Base-by-base conservation (phyloP, 257 asterid species). In the Jasminum sambac region DNA sequence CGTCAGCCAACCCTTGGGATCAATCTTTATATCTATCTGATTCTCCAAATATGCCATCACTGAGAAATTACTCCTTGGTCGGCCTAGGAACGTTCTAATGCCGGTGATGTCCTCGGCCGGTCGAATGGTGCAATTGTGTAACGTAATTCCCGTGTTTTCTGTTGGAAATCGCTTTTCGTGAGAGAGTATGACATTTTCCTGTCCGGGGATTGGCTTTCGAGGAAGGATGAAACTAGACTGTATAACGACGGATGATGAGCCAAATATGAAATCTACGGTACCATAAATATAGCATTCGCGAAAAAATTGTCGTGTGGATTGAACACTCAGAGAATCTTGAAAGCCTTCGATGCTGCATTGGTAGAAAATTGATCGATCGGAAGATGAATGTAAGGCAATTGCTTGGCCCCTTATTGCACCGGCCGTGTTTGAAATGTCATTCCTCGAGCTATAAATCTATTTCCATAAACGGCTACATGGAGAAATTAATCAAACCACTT, bases 181-280 rank as follows among this genome's bases (percentile, higher is more conserved):
- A 4, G 85, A 83, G 3, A 85, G 70, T 21, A 83, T 68, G 17
- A 67, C 68, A 46, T 75, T 80, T 2, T 48, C 25, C 41, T 75
- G 78, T 2, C 76, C 79, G 4, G 9, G 43, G 16, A 48, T 8
- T 11, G 88, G 85, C 64, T 61, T 80, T 19, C 79, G 75, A 2
- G 67, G 70, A 6, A 13, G 60, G 5, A 83, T 75, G 14, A 9
- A 5, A 66, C 84, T 78, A 21, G 62, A 70, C 37, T 83, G 88
- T 38, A 83, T 69, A 42, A 83, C 80, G 7, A 30, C 77, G 0
- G 85, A 59, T 3, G 83, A 81, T 8, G 62, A 38, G 8, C 87
- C 87, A 2, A 80, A 83, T 6, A 83, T 83, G 81, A 83, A 83
- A 46, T 83, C 85, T 0, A 78, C 17, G 1, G 88, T 83, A 12